phyloP scores from a whole-genome alignment of 1,139 yeast species.

The Scheffersomyces quercinus region DNA sequence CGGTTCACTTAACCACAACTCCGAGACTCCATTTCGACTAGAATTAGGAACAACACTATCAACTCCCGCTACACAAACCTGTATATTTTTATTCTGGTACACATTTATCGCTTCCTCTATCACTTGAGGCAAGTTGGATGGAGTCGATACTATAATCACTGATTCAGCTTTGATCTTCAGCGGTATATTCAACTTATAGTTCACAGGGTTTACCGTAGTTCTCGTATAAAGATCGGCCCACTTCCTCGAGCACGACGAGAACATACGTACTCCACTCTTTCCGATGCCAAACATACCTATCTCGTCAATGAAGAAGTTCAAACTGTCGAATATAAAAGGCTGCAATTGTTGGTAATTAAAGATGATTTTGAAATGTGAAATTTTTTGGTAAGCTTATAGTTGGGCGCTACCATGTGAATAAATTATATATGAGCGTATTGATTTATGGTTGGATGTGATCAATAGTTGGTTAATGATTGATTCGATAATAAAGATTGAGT shows the following conservation, averaged over 20 bases:
- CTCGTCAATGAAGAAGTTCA: no score
- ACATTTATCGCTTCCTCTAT: conserved; percentile 34
- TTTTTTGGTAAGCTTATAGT: no score
- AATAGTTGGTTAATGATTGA: no score
- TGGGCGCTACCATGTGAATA: no score
- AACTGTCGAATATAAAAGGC: no score
- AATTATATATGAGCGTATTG: no score
- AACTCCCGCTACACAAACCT: conserved; percentile 49
- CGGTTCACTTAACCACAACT: conserved; percentile 45
- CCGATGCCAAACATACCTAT: no score
- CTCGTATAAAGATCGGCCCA: conserved; percentile 3
- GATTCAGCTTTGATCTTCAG: conserved; percentile 8
- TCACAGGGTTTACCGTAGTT: conserved; percentile 12
- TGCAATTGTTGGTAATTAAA: no score
- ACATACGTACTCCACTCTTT: background rate
- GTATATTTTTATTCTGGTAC: conserved; percentile 31
- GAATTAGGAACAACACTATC: conserved; percentile 45
- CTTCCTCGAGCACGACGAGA: conserved; percentile 1
- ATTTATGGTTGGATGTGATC: no score
- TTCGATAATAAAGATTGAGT: no score
- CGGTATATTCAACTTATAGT: conserved; percentile 7
- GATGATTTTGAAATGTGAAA: no score
- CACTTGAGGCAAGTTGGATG: conserved; percentile 36
- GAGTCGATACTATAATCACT: conserved; percentile 39
- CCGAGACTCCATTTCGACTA: conserved; percentile 44